Percentiles rank a stretch among this genome's conserved stretches.
These are phyloP conservation scores for Chlorella ohadii DNA, from an alignment of 139 green algal species.

Conservation along the genomic window DNA sequence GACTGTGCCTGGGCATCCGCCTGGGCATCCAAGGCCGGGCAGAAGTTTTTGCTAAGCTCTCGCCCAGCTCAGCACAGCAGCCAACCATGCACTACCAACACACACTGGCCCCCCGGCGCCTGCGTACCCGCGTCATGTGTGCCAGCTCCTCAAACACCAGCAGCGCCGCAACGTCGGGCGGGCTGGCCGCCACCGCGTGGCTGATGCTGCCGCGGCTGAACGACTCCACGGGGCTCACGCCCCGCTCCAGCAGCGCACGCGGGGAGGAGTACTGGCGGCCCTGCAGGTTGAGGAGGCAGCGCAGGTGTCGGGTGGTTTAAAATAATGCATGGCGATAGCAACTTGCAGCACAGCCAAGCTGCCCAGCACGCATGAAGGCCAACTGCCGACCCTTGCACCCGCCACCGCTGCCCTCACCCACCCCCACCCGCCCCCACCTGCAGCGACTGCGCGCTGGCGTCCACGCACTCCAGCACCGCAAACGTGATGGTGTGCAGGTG, in stretches of 20 bases:
- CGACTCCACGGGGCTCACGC: neutral
- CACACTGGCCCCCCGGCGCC: no score
- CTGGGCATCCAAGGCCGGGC: no score
- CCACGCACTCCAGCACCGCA: constrained; percentile 30
- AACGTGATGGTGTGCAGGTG: constrained; percentile 48
- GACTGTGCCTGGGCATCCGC: no score
- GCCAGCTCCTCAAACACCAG: constrained; percentile 48
- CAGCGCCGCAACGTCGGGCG: constrained; percentile 38
- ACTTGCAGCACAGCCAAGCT: no score
- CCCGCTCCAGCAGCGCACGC: neutral
- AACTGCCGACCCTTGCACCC: neutral
- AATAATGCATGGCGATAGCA: no score
- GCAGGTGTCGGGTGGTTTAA: no score
- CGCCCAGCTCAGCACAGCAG: no score
- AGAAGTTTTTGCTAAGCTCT: no score
- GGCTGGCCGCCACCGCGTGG: constrained; percentile 21
- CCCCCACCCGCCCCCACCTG: neutral
- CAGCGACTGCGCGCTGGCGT: constrained; percentile 2
- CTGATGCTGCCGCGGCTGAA: constrained; percentile 29
- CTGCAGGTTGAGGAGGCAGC: neutral
- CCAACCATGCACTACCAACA: no score
- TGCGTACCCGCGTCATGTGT: constrained; percentile 39
- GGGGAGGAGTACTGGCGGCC: constrained; percentile 5
- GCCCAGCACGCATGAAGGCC: no score
- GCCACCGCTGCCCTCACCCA: neutral